phyloP scores from a whole-genome alignment of 2,329 filamentous ascomycete genomes.

The Penicillium sp. region DNA sequence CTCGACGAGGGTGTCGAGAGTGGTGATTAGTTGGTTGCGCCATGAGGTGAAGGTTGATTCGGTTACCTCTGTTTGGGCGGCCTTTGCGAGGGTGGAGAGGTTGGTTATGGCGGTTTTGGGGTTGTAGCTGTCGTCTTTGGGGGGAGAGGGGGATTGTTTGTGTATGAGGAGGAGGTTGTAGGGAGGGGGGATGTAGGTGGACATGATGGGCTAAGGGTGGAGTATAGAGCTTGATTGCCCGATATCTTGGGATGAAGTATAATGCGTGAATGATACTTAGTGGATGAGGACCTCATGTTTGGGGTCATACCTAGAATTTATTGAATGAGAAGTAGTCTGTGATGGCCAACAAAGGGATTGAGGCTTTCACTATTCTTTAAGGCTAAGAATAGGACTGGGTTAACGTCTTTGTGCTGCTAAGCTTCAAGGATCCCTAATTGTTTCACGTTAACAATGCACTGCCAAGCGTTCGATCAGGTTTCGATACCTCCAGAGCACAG shows the following conservation, averaged over 20 bases:
- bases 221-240: neutral
- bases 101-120: neutral
- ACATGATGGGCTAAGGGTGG: neutral
- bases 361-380: neutral
- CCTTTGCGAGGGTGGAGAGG: neutral
- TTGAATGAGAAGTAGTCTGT: neutral
- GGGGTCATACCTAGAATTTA: neutral
- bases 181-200: neutral
- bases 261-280: neutral
- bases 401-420: neutral
- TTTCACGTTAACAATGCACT: neutral
- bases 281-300: neutral
- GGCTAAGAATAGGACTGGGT: neutral
- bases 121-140: neutral
- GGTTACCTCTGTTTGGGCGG: neutral
- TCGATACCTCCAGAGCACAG: too few relatives aligned
- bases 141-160: neutral
- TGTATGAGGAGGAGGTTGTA: neutral
- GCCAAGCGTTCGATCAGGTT: neutral
- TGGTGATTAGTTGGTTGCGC: neutral
- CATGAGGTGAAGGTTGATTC: neutral
- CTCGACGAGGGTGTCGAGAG: neutral
- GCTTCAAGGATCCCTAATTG: neutral
- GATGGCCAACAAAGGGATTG: neutral
- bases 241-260: neutral